phyloP scores from a whole-genome alignment of 129 eudicot species.

The Lactuca sativa region DNA sequence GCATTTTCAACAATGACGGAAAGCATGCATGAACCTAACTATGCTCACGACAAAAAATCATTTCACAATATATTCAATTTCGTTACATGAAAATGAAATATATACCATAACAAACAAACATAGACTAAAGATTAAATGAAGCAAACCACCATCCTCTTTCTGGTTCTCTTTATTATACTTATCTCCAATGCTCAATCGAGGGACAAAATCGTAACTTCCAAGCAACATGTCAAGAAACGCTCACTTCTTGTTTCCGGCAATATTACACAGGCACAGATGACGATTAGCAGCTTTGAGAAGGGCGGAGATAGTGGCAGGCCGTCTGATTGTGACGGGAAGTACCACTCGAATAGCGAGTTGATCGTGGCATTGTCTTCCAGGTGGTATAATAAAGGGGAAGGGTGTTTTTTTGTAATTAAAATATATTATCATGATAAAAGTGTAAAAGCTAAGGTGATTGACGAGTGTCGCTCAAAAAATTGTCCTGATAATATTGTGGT shows the following conservation, averaged over 20 bases:
- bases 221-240: not conserved
- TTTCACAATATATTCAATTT: not conserved
- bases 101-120: too few species aligned
- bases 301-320: conserved; percentile 34
- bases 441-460: conserved; percentile 25
- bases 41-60: not conserved
- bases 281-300: conserved; percentile 18
- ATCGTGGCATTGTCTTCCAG: conserved; percentile 26
- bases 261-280: not conserved
- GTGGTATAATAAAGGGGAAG: conserved; percentile 20
- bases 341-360: conserved; percentile 8
- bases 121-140: not conserved
- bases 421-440: not conserved
- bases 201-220: not conserved
- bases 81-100: not conserved
- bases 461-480: conserved; percentile 10
- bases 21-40: not conserved
- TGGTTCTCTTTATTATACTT: conserved; percentile 8
- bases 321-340: conserved; percentile 22
- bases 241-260: not conserved
- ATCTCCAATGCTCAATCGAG: not conserved
- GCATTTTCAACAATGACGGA: not conserved
- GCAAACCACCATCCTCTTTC: conserved; percentile 5
- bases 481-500: conserved; percentile 8
- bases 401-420: not conserved